Base-by-base conservation (phyloP, 768 basidiomycete genomes). In the Auricularia sp. region DNA sequence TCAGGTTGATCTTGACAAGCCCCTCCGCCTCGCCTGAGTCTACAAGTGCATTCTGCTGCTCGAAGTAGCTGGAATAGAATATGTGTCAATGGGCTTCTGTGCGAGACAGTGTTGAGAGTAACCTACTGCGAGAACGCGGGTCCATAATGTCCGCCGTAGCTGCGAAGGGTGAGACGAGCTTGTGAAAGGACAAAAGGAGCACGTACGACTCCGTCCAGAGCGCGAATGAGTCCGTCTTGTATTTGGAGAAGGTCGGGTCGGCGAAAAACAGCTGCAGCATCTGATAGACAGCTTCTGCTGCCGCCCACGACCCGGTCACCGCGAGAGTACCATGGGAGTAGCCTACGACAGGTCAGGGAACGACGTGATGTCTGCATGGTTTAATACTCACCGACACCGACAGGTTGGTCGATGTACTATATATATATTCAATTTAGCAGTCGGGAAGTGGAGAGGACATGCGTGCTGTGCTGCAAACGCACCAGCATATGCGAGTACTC, bases 381-480 rank as follows among this genome's bases (percentile, higher is more conserved):
- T 2, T 16, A 24, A 47, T 0, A 6, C 29, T 29, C 61, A 54
- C 51, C 18, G 3, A 68, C 68, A 33, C 56, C 56, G 24, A 59
- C 77, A 2, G 85, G 85, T 69, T 86, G 85, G 66, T 86, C 85
- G 64, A 86, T 84, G 72, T 79, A 86, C n/a, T n/a, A n/a, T n/a
- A n/a, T n/a, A n/a, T n/a, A n/a, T n/a, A n/a, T n/a, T n/a, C n/a
- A n/a, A n/a, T n/a, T n/a, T n/a, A n/a, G n/a, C n/a, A n/a, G n/a
- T n/a, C n/a, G n/a, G n/a, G n/a, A n/a, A n/a, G 10, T 10, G 51
- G 54, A 24, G 56, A 47, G 39, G 56, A 62, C 16, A 16, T 36
- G 24, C 24, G 3, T 47, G 14, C 13, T 10, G 3, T 47, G 14
- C 13, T 10, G 6, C 4, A 11, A 14, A 62, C 21, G 14, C 0